Evolutionary conservation across 75 land plant species (phyloP).

Genomic region (Pinus tabuliformis): DNA sequence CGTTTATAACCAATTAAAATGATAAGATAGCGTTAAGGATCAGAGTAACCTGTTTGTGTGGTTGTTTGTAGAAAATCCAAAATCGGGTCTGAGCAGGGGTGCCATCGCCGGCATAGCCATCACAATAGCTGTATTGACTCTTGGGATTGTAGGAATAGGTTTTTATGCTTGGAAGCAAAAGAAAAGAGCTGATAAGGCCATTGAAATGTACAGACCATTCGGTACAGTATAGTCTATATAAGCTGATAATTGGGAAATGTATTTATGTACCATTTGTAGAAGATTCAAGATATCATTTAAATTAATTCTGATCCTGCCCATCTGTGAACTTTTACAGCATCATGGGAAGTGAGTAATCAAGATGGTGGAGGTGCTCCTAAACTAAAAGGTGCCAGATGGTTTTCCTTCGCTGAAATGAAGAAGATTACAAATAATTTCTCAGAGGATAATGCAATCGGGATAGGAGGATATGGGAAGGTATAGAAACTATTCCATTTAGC

Average conservation of each 20-base stretch:
- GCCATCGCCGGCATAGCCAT: constrained; percentile 51
- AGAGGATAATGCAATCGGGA: constrained; percentile 34
- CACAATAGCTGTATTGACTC: constrained; percentile 33
- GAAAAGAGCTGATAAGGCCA: constrained; percentile 49
- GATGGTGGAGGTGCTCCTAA: constrained; percentile 13
- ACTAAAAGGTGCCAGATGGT: constrained; percentile 41
- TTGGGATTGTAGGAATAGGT: constrained; percentile 29
- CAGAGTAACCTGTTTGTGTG: too few relatives aligned
- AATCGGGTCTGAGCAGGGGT: background rate
- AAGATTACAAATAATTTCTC: constrained; percentile 37
- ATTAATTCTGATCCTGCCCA: background rate
- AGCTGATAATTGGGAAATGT: background rate
- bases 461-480: constrained; percentile 54
- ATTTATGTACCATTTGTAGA: background rate
- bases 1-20: background rate
- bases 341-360: constrained; percentile 23
- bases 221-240: constrained; percentile 29
- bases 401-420: constrained; percentile 35
- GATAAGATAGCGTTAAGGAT: too few relatives aligned
- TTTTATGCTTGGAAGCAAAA: constrained; percentile 62
- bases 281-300: background rate
- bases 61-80: too few relatives aligned
- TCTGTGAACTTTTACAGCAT: constrained; percentile 35
- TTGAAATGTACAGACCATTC: constrained; percentile 43
- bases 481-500: too few relatives aligned